Base-by-base conservation (phyloP, 257 asterid species). In the Scutellaria baicalensis region DNA sequence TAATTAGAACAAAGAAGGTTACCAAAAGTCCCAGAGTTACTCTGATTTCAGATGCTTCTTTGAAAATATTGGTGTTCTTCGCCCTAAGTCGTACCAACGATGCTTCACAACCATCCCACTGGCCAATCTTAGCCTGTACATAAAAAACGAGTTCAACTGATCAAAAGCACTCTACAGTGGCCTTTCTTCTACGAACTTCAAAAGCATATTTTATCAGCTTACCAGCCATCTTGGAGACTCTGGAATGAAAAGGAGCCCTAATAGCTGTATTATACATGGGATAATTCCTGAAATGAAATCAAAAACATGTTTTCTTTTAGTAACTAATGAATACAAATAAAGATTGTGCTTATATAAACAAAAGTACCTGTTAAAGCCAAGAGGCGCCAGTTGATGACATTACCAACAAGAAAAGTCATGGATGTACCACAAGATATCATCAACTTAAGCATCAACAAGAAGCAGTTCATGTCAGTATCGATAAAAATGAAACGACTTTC, bases 161-260 rank as follows among this genome's bases (percentile, higher is more conserved):
- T 45, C 33, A 42, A 38, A 51, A 50, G 14, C 51, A 62, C 31
- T 61, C 49, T 44, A 20, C 16, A n/a, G n/a, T n/a, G 38, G 63
- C 21, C 27, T 5, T 31, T 42, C 42, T 16, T 39, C 40, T 68
- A 66, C 31, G 9, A 61, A 64, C 27, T 12, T 23, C 38, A 21
- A 61, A 7, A 5, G 47, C 40, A 50, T 31, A 14, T 11, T 61
- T 9, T 35, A 27, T 9, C 35, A 68, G 67, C 81, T 78, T 78
- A 93, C 96, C 86, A 85, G 88, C 98, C 97, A 93, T 83, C 98
- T 84, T 10, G 98, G 97, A 56, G 98, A 93, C 66, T 90, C 97
- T 3, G 98, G 97, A 71, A 89, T 87, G 83, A 87, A 72, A 68
- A 81, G 60, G 8, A 93, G 80, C 70, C 95, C 95, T 2, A 84